A percentile compares a stretch with the other conserved stretches of the same genome.
phyloP scores from a whole-genome alignment of 805 yeast genomes.

The Priceomyces haplophilus region DNA sequence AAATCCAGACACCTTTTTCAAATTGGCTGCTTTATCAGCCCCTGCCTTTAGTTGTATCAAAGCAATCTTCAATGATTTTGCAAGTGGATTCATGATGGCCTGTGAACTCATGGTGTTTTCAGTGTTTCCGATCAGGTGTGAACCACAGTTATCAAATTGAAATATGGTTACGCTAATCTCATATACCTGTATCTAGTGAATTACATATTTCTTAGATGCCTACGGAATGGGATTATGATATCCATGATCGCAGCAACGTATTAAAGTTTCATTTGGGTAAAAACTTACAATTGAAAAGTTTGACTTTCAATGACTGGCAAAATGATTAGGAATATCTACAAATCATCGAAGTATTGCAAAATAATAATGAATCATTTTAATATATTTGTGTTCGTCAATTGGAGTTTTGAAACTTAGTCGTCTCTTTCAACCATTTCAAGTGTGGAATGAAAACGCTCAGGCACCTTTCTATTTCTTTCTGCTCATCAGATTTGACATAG shows the following conservation, averaged over 20 bases:
- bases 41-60: conserved; percentile 81
- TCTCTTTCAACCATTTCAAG: conserved; percentile 40
- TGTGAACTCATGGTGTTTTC: conserved; percentile 5
- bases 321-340: too few relatives aligned
- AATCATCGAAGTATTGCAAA: too few relatives aligned
- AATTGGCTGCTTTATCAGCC: conserved; percentile 75
- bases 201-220: background rate
- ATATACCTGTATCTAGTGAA: background rate
- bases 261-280: background rate
- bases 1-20: conserved; percentile 61
- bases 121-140: background rate
- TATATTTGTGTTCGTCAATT: background rate
- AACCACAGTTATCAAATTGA: background rate
- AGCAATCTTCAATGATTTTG: conserved; percentile 71
- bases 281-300: background rate
- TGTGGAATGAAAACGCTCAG: conserved; percentile 39
- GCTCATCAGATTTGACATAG: conserved; percentile 25
- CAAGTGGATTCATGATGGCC: conserved; percentile 38
- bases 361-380: too few relatives aligned
- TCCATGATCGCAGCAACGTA: too few relatives aligned
- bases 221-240: too few relatives aligned
- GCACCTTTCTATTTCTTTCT: conserved; percentile 26
- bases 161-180: background rate
- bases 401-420: conserved; percentile 16
- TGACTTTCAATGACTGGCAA: too few relatives aligned